Percentiles rank a stretch among this genome's conserved stretches.
Evolutionary conservation across 176 grass and related monocot genomes (phyloP).

Genomic region (Aegilops longissima): DNA sequence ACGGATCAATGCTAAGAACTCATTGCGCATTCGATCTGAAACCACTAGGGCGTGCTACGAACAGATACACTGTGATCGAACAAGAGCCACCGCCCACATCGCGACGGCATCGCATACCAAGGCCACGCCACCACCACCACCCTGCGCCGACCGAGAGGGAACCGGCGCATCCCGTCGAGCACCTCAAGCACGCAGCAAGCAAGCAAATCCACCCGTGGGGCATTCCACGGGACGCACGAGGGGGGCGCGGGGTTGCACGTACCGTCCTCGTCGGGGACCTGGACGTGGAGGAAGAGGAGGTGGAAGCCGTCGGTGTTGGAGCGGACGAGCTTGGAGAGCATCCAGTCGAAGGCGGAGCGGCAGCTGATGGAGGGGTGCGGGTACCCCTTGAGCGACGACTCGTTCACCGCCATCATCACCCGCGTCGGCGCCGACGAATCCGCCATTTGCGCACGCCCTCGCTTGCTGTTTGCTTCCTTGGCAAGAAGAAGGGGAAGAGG

Average conservation of each 20-base stretch:
- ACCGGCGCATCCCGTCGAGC: slow-evolving; percentile 15
- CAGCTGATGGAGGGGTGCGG: slow-evolving; percentile 90
- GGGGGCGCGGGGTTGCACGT: background rate
- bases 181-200: background rate
- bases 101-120: background rate
- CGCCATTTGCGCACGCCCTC: slow-evolving; percentile 34
- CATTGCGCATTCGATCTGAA: background rate
- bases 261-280: slow-evolving; percentile 95
- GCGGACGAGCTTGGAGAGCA: slow-evolving; percentile 82
- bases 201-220: background rate
- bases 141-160: background rate
- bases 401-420: slow-evolving; percentile 89
- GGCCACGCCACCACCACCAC: background rate
- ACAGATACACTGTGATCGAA: background rate
- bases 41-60: background rate
- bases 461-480: slow-evolving; percentile 33
- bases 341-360: slow-evolving; percentile 90
- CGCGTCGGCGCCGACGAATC: slow-evolving; percentile 55
- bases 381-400: slow-evolving; percentile 88
- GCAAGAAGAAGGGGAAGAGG: slow-evolving; percentile 34
- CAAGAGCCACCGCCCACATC: background rate
- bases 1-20: background rate
- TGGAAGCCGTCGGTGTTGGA: slow-evolving; percentile 79
- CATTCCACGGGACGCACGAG: background rate
- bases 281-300: slow-evolving; percentile 84